Base-by-base conservation (phyloP, 441 rosid genomes). In the Euphorbia schlechtendalii region DNA sequence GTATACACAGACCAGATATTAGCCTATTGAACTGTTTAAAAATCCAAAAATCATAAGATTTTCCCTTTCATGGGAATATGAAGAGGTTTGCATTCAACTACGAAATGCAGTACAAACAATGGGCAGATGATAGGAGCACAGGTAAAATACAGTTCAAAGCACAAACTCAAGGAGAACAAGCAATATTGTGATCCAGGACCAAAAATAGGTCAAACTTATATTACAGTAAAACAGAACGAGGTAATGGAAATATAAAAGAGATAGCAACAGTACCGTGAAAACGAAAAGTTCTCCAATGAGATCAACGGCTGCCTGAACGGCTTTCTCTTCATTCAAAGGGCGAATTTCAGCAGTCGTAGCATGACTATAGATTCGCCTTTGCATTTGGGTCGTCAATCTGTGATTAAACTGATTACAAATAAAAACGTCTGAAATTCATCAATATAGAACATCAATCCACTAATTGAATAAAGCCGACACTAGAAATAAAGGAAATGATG, bases 221-320 rank as follows among this genome's bases (percentile, higher is more conserved):
- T 8, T 9, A 11, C 41, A 59, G 30, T 12, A 24, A 22, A 52
- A 57, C 1, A 18, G 20, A 59, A 17, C 51, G 2, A 46, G 22
- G 9, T 41, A 28, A 54, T 7, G 0, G 40, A 18, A 20, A 52
- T 52, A 66, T 21, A 36, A 5, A n/a, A 14, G 25, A 3, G 27
- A 40, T 48, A 2, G 12, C 25, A 55, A 20, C 2, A 65, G 59
- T 87, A 94, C 97, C 80, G 87, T 72, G 71, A 94, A 94, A 69
- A 91, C 73, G 55, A 94, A 94, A 73, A 94, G 27, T 70, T 94
- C 98, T 17, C 98, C 98, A 21, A 89, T 84, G 63, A 94, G 92
- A 73, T 91, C 96, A 22, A 81, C 94, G 65, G 96, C 96, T 78
- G 87, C 95, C 81, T 95, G 97, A 54, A 91, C 86, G 68, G 99